Evolutionary conservation across 352 stramenopile genomes (phyloP), one percentile per base, ranked within the genome.

Genomic region (Phytopythium montanum): DNA sequence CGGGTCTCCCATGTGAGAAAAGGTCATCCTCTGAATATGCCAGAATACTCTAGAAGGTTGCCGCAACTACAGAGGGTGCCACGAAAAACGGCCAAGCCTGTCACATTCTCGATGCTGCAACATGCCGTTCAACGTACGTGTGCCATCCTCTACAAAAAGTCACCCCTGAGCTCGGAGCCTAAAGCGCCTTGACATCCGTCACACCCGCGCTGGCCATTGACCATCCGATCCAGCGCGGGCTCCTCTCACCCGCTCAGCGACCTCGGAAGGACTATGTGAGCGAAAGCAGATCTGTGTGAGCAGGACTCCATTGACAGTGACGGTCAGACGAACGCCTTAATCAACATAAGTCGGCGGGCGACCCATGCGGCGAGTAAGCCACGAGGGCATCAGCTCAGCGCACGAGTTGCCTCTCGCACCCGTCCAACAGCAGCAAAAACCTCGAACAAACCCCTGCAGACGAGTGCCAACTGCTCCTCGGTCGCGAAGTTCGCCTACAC

Each of bases 311-410:
- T n/a, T n/a, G 87, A 96, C 53, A 73, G 79, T 25, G 87, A 96
- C 58, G 87, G 87, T 1, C 71, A 83, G 36, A 94, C 85, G 34
- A 96, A 96, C 69, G 85, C 84, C 39, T 63, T n/a, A n/a, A n/a
- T n/a, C n/a, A n/a, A n/a, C n/a, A n/a, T n/a, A n/a, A 94, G 56
- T 85, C 95, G 64, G 78, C 94, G 13, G 85, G 88, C 5, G 88
- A 96, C 60, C 85, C 85, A 48, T 85, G 81, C 70, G 95, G 88
- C 62, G 61, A 73, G 23, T 95, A 76, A 75, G 50, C 34, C 21
- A 34, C 34, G 7, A 38, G 44, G 0, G 26, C 56, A 21, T 64
- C 39, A 5, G 41, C 60, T 13, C 56, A 38, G 19, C 72, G 60
- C 54, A 68, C 60, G 10, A 58, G 31, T 1, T 61, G 70, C 3